These are phyloP conservation scores for Coix lacrymajobi DNA, from an alignment of 176 grass and related monocot species.

Conservation along the genomic window DNA sequence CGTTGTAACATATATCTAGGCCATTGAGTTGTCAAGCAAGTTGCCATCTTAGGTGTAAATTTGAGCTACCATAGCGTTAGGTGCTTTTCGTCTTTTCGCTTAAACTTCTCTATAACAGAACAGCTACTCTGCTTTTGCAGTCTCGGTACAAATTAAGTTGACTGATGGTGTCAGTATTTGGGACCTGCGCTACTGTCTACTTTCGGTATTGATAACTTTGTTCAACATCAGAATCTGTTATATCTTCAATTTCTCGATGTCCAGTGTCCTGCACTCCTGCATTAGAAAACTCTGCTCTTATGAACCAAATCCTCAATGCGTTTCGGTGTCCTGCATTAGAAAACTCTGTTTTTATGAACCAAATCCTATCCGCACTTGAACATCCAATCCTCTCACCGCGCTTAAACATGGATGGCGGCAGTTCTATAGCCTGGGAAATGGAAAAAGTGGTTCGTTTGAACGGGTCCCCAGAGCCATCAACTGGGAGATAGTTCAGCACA, in stretches of 20 bases:
- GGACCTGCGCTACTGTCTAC: too few species aligned
- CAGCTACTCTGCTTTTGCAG: neutral
- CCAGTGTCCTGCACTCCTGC: neutral
- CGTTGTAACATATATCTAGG: constrained; percentile 36
- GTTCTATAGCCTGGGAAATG: too few species aligned
- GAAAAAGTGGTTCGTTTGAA: too few species aligned
- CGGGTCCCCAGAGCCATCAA: neutral
- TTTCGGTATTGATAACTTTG: neutral
- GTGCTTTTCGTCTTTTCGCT: neutral
- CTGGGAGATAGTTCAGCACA: neutral
- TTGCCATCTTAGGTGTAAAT: constrained; percentile 28
- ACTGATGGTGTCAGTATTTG: neutral
- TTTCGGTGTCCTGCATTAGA: too few species aligned
- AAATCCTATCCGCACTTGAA: too few species aligned
- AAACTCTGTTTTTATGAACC: too few species aligned
- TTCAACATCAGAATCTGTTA: neutral
- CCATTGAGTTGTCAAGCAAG: neutral
- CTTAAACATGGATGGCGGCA: too few species aligned
- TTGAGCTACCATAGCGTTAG: neutral
- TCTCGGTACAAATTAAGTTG: neutral
- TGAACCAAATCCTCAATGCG: neutral
- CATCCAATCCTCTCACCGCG: too few species aligned
- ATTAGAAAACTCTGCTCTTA: neutral
- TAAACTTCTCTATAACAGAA: neutral
- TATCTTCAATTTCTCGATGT: neutral